phyloP scores from a whole-genome alignment of 208 protist genomes.

The Trichomonas gallinae region DNA sequence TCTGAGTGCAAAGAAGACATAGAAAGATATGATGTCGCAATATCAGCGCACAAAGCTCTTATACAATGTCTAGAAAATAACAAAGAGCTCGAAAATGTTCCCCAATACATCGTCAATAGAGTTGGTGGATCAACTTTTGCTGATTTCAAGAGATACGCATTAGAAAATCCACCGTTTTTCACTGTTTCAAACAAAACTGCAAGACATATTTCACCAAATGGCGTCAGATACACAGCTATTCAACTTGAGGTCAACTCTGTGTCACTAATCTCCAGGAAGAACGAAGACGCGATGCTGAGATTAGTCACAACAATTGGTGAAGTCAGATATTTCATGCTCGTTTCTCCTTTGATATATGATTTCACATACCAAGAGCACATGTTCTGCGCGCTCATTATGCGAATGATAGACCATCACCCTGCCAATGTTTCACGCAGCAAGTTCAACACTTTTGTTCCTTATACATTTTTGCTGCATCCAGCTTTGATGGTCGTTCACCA shows the following conservation, averaged over 20 bases:
- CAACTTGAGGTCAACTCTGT: neutral
- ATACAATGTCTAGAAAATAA: no score
- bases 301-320: neutral
- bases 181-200: no score
- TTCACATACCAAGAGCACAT: neutral
- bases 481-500: neutral
- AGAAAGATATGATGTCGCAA: neutral
- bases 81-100: no score
- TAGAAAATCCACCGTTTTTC: neutral
- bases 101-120: neutral
- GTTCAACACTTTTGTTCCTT: neutral
- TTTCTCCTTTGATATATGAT: neutral
- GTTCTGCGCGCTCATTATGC: neutral
- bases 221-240: neutral
- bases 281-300: neutral
- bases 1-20: neutral
- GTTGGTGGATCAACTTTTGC: neutral
- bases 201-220: neutral
- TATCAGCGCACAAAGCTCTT: no score
- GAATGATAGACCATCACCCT: neutral
- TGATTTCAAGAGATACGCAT: neutral
- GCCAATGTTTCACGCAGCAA: neutral
- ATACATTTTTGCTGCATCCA: neutral
- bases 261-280: neutral
- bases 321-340: neutral